A percentile compares a stretch with the other conserved stretches of the same genome.
phyloP scores from a whole-genome alignment of 257 asterid species.

The Echium plantagineum region DNA sequence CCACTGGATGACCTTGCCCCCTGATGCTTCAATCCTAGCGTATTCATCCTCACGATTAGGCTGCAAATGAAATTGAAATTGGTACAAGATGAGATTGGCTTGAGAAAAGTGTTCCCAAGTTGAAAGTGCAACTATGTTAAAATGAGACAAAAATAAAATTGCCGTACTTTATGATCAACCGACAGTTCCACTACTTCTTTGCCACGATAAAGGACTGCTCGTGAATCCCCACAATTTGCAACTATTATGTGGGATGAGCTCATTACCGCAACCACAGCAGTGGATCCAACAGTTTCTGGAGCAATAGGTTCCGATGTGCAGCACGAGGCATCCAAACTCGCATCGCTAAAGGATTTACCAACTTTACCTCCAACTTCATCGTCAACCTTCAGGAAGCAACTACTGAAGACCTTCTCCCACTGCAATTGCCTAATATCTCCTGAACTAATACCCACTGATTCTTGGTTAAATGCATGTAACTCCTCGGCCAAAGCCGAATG shows the following conservation, averaged over 20 bases:
- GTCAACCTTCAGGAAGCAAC: slow-evolving; percentile 61
- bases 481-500: slow-evolving; percentile 61
- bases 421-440: slow-evolving; percentile 44
- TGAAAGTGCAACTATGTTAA: not conserved
- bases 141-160: not conserved
- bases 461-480: slow-evolving; percentile 28
- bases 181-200: slow-evolving; percentile 69
- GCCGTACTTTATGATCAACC: slow-evolving; percentile 55
- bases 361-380: slow-evolving; percentile 69
- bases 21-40: slow-evolving; percentile 80
- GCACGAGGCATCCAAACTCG: slow-evolving; percentile 13
- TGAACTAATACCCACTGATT: slow-evolving; percentile 18
- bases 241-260: slow-evolving; percentile 75
- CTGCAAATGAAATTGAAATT: slow-evolving; percentile 21
- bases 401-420: slow-evolving; percentile 57
- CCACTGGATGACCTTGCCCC: slow-evolving; percentile 88
- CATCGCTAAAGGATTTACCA: slow-evolving; percentile 17
- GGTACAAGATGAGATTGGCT: not conserved
- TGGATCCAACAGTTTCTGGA: slow-evolving; percentile 75
- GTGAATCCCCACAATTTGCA: slow-evolving; percentile 77
- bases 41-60: slow-evolving; percentile 78
- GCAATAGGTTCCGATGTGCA: slow-evolving; percentile 39
- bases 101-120: not conserved
- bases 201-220: slow-evolving; percentile 84
- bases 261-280: slow-evolving; percentile 72